Base-by-base conservation (phyloP, 2,329 filamentous ascomycete genomes). In the Emmonsia crescens region DNA sequence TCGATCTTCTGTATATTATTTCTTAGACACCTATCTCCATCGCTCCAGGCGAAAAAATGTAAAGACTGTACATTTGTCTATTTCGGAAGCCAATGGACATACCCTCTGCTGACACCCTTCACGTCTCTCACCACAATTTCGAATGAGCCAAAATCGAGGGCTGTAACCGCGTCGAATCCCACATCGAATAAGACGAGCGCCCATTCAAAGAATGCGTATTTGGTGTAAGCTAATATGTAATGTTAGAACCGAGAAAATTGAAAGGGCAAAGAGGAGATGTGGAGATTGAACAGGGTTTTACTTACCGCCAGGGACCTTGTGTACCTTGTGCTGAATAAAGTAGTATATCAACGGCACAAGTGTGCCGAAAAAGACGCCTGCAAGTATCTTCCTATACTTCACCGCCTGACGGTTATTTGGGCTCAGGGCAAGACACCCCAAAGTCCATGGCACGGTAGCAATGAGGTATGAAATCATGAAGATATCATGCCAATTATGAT, bases 381-480 rank as follows among this genome's bases (percentile, higher is more conserved):
- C 91, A 60, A 97, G 78, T 66, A 88, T 85, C 78, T 96, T 97
- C 68, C 94, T 84, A 75, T 95, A 96, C 76, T 88, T 91, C 72
- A 96, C 82, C 6, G 94, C 90, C 64, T 79, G 84, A 14, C 87
- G 82, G 73, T 96, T 96, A 61, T 87, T 85, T 12, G 93, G 91
- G 75, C 92, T 96, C 59, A 97, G 78, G 5, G 88, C 85, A 64
- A 97, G 83, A 74, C 93, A 96, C 57, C 94, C 94, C 56, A 91
- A 75, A 1, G 93, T 99, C 94, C 94, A 99, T 1, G 94, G 94
- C 60, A 99, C 80, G 2, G 94, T 97, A 40, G 91, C 89, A 54
- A 99, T 87, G 61, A 99, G 81, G 75, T 99, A 99, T 16, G 91
- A 95, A 68, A 99, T 96, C 94, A 99, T 99, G 74, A 99, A 93